Base-by-base conservation (phyloP, 495 filamentous ascomycete species). In the Bryoglossum gracile region DNA sequence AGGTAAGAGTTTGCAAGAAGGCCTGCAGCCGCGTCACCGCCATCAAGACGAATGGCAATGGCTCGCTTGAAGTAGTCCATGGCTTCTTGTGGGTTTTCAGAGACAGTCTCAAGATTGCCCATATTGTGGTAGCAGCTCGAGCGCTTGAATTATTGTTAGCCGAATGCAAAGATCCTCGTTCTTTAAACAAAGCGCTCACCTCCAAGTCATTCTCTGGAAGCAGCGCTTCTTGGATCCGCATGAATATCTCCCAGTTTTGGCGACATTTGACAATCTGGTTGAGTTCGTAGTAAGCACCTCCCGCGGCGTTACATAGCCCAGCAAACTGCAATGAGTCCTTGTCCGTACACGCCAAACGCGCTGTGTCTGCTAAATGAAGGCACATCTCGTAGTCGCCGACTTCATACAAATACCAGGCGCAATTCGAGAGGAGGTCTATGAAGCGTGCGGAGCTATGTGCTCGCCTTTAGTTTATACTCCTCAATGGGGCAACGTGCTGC, bases 1-100 rank as follows among this genome's bases (percentile, higher is more conserved):
- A 54, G 43, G 24, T 54, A 54, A 11, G 51, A 48, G 26, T 35
- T 48, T 9, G 51, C 51, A 4, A 54, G 44, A 25, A 54, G 51
- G 37, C 28, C 38, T 8, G 44, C 26, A 14, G 51, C 51, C 17
- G 35, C 36, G 16, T 54, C 51, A 19, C 45, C 51, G 17, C 21
- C 44, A n/a, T 42, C 23, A 11, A 34, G 43, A 11, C 51, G 51
- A 28, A 54, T 54, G 2, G n/a, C 18, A n/a, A 48, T 48, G 1
- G 51, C 51, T 16, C 22, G 28, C 9, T 37, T 49, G 28, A 49
- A 48, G 17, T 49, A 49, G 8, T 44, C 39, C 39, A 48, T 44
- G 9, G 51, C 38, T 10, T 54, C 46, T 11, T 30, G 16, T 26
- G 38, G 14, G 28, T 54, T 54, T 16, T 43, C 45, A 6, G 30